A percentile compares a stretch with the other conserved stretches of the same genome.
Evolutionary conservation across 495 filamentous ascomycete species (phyloP).

Genomic region (Aspergillus campestris): DNA sequence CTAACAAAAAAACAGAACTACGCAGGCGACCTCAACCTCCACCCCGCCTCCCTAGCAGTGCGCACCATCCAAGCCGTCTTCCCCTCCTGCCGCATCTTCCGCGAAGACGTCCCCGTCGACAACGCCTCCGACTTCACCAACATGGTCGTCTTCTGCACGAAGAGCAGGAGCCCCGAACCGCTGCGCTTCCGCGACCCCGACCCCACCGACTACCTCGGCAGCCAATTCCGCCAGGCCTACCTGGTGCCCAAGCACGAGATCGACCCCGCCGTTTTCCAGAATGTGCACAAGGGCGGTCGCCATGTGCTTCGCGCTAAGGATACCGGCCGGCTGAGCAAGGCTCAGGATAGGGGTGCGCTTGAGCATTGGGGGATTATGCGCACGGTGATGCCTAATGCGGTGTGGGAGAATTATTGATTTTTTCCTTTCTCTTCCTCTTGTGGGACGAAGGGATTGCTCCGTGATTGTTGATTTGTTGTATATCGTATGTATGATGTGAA

Average conservation of each 20-base stretch:
- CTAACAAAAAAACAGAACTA: conserved; percentile 61
- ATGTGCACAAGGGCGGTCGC: conserved; percentile 25
- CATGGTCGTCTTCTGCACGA: conserved; percentile 62
- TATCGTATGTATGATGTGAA: neutral
- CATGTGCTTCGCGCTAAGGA: conserved; percentile 19
- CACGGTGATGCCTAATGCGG: conserved; percentile 61
- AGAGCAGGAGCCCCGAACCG: conserved; percentile 19
- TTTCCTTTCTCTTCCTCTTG: neutral
- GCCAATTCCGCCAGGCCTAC: conserved; percentile 55
- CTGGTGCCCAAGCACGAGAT: conserved; percentile 71
- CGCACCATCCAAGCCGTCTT: conserved; percentile 65
- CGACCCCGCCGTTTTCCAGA: conserved; percentile 39
- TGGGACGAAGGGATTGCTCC: too few relatives aligned
- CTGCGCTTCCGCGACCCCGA: conserved; percentile 63
- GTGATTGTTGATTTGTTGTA: too few relatives aligned
- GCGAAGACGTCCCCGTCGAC: conserved; percentile 56
- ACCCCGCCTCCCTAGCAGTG: conserved; percentile 60
- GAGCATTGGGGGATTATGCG: conserved; percentile 92
- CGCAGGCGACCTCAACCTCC: conserved; percentile 78
- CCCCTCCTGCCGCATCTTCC: conserved; percentile 73
- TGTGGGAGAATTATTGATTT: conserved; percentile 88
- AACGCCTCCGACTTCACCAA: conserved; percentile 71
- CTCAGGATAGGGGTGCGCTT: conserved; percentile 64
- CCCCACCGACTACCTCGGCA: conserved; percentile 61
- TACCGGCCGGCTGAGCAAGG: conserved; percentile 53